Conservation (phyloP, 208 protist genomes). For the Trypanosomatidae sp. region DNA sequence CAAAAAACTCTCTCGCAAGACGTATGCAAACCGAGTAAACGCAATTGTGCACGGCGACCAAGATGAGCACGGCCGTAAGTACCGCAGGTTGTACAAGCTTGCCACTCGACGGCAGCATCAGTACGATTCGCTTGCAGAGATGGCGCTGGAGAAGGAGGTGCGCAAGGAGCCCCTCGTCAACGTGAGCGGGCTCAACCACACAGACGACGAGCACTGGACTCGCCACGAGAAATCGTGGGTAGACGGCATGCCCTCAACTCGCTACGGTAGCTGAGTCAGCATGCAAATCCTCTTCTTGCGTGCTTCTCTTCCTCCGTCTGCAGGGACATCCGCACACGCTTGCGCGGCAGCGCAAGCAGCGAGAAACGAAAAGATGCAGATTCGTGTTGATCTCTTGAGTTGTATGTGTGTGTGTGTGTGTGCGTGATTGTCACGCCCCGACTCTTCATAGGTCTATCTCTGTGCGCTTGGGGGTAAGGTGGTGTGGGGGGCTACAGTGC, state of each 20-base stretch:
- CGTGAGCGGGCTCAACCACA: constrained; percentile 42
- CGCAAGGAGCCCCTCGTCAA: constrained; percentile 66
- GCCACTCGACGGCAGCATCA: constrained; percentile 49
- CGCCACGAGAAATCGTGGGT: constrained; percentile 46
- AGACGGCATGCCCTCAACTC: constrained; percentile 58
- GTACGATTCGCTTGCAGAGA: constrained; percentile 69
- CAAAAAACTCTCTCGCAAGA: constrained; percentile 78
- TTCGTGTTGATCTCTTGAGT: background rate
- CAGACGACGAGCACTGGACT: constrained; percentile 63
- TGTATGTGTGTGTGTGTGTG: background rate
- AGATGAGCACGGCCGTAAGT: constrained; percentile 81
- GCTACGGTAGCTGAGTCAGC: constrained; percentile 29
- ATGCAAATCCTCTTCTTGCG: background rate
- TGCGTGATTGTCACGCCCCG: background rate
- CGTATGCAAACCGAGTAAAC: constrained; percentile 86
- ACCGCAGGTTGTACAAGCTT: constrained; percentile 51
- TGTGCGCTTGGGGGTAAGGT: background rate
- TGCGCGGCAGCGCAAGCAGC: no score
- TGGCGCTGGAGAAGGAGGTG: constrained; percentile 79
- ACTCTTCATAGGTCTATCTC: background rate
- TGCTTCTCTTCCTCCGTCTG: background rate
- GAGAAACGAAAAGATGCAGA: no score
- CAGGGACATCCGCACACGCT: no score
- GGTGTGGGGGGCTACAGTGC: background rate
- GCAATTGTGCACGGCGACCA: constrained; percentile 87